These are phyloP conservation scores for Clitopilus passeckerianus DNA, from an alignment of 768 basidiomycete species.

Conservation along the genomic window DNA sequence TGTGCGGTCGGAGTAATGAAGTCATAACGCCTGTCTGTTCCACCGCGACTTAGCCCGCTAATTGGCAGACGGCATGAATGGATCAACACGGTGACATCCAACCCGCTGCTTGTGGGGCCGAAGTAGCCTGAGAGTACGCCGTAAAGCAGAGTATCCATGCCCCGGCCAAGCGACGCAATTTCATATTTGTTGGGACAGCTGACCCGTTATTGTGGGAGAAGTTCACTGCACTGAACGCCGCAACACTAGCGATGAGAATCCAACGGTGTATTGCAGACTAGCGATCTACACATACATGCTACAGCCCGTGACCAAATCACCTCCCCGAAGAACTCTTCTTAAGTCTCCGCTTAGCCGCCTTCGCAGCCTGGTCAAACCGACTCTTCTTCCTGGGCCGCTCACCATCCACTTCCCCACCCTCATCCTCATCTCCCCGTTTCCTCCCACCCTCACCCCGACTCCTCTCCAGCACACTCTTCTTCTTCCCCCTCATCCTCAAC, in stretches of 20 bases:
- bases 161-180: neutral
- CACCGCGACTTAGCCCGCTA: neutral
- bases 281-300: neutral
- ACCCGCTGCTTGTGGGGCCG: neutral
- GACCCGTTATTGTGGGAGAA: no score
- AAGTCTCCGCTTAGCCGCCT: constrained; percentile 33
- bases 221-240: no score
- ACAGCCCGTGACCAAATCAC: neutral
- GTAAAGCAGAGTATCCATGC: neutral
- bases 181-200: neutral
- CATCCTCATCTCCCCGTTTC: constrained; percentile 22
- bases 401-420: constrained; percentile 12
- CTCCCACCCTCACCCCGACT: constrained; percentile 34
- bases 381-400: constrained; percentile 34
- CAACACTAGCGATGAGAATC: neutral
- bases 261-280: neutral
- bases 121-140: neutral
- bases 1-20: neutral
- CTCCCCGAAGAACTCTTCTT: constrained; percentile 5
- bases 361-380: constrained; percentile 45
- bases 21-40: neutral
- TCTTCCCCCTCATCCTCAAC: constrained; percentile 63
- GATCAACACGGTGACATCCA: neutral
- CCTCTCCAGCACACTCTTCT: constrained; percentile 53
- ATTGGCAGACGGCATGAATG: neutral